Base-by-base conservation (phyloP, 257 asterid species). In the Lavandula angustifolia region DNA sequence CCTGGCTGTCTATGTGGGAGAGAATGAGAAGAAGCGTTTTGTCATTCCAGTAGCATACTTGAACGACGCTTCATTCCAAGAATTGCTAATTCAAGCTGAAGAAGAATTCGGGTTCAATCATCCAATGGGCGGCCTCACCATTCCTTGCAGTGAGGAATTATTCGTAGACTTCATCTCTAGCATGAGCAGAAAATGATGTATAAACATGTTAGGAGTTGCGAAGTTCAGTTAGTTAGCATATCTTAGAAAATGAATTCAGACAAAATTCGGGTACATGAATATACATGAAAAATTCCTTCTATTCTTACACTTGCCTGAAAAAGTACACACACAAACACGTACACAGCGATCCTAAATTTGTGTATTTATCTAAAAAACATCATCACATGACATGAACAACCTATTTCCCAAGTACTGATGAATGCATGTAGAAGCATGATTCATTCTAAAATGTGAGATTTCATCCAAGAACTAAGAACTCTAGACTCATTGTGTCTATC, bases 71-170 rank as follows among this genome's bases (percentile, higher is more conserved):
- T 67, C 72, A 4, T 67, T 67, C 17, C 72, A 67, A 54, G 64
- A 67, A 4, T 6, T 67, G 64, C 38, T 67, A 10, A 10, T 9
- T 43, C 64, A 54, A 43, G 46, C 64, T 5, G 56, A 54, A 41
- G 70, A 64, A 51, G 70, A 64, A 38, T 60, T 60, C 16, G 66
- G 70, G 9, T 64, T 64, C 69, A 5, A 44, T 33, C 69, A 64
- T 35, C 69, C 69, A 2, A 64, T 64, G 69, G 70, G 70, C 0
- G 62, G 70, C 33, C 70, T 65, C 17, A 65, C 70, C 42, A 65
- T 65, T 34, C 78, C 78, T 12, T 75, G 83, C 46, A 61, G 67
- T 6, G 64, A 78, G 55, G 70, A 74, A 9, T 48, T 54, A 13
- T 78, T 78, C 35, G 1, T 66, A 9, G 73, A 65, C 14, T 14